Evolutionary conservation across 768 basidiomycete genomes (phyloP).

Genomic region (Lenzites betulinus): DNA sequence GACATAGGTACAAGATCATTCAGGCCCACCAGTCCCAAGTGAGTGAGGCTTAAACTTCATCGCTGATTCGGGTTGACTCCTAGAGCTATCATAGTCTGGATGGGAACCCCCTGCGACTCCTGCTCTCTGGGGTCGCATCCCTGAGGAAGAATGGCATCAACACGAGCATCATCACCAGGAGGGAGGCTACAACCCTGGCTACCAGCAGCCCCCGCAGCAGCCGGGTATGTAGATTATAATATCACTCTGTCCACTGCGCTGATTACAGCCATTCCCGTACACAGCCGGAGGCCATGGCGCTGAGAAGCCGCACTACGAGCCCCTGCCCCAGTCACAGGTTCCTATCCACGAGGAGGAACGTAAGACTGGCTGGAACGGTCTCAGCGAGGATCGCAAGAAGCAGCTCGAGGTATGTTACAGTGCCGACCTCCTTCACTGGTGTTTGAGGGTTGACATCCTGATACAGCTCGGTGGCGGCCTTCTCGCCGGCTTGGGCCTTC

Average conservation of each 20-base stretch:
- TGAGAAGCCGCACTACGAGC: slow-evolving; percentile 24
- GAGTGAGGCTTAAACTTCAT: slow-evolving; percentile 6
- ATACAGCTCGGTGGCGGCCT: slow-evolving; percentile 66
- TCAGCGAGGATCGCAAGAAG: slow-evolving; percentile 58
- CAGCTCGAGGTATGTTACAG: slow-evolving; percentile 49
- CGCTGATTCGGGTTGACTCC: neutral
- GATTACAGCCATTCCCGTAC: neutral
- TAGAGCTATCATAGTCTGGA: slow-evolving; percentile 46
- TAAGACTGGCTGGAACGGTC: slow-evolving; percentile 56
- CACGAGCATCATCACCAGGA: slow-evolving; percentile 25
- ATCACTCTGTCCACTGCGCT: neutral
- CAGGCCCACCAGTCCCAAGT: slow-evolving; percentile 74
- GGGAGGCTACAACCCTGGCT: slow-evolving; percentile 19
- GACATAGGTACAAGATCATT: slow-evolving; percentile 64
- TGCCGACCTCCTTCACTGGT: neutral
- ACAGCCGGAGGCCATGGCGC: slow-evolving; percentile 9
- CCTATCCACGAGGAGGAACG: slow-evolving; percentile 46
- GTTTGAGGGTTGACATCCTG: neutral
- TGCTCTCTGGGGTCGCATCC: slow-evolving; percentile 65
- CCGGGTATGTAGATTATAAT: neutral
- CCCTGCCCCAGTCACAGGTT: slow-evolving; percentile 32
- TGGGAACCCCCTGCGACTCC: slow-evolving; percentile 68
- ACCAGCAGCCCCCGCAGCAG: slow-evolving; percentile 11
- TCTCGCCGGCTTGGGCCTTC: slow-evolving; percentile 50
- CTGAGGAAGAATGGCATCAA: slow-evolving; percentile 29